Percentiles rank a stretch among this genome's conserved stretches.
phyloP scores from a whole-genome alignment of 345 rosid species.

The Tarenaya hassleriana region DNA sequence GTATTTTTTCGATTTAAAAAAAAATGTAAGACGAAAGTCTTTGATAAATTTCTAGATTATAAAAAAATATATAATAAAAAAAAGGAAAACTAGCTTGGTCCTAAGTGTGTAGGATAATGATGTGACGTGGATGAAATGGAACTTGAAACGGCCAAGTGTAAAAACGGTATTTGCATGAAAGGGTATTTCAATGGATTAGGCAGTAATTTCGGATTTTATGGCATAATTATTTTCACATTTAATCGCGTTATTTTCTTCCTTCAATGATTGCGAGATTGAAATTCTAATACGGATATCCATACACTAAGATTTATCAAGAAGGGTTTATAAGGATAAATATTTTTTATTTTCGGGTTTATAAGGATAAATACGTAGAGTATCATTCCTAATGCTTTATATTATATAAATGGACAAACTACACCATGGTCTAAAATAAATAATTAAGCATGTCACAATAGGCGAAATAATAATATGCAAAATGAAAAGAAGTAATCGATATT shows the following conservation, averaged over 20 bases:
- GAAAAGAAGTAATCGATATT: too few relatives aligned
- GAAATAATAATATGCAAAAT: too few relatives aligned
- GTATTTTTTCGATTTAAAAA: too few relatives aligned
- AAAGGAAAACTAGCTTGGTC: constrained; percentile 12
- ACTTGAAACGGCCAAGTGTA: constrained; percentile 9
- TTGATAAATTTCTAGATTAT: too few relatives aligned
- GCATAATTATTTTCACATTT: constrained; percentile 23
- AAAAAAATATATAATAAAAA: neutral
- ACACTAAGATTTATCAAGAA: too few relatives aligned
- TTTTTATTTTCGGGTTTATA: neutral
- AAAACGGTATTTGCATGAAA: neutral
- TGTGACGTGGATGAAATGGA: constrained; percentile 19
- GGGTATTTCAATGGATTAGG: constrained; percentile 7
- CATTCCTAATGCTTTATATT: too few relatives aligned
- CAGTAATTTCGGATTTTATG: constrained; percentile 23
- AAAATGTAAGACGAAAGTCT: too few relatives aligned
- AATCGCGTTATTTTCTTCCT: constrained; percentile 7
- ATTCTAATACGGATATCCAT: neutral
- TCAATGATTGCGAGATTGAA: too few relatives aligned
- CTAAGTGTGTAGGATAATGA: constrained; percentile 16
- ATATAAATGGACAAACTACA: too few relatives aligned
- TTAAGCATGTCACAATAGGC: too few relatives aligned
- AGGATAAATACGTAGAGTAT: too few relatives aligned
- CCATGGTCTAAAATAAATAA: too few relatives aligned
- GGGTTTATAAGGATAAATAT: neutral